These are phyloP conservation scores for Collybiopsis luxurians DNA, from an alignment of 768 basidiomycete genomes.

Conservation along the genomic window DNA sequence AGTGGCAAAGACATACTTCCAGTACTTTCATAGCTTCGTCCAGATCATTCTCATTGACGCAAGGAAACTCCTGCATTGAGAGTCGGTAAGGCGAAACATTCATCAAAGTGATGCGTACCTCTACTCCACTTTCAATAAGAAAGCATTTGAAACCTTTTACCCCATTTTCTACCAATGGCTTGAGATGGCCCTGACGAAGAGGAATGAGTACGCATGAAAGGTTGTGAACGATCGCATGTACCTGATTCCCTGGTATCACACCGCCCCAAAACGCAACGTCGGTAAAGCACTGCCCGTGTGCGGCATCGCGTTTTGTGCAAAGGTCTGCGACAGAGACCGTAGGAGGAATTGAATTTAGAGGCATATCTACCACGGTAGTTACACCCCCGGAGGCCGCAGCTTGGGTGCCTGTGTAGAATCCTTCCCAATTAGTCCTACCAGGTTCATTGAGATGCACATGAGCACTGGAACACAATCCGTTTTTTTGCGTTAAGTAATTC, in stretches of 20 bases:
- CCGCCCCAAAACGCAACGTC: constrained; percentile 97
- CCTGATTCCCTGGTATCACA: constrained; percentile 89
- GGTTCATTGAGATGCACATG: constrained; percentile 96
- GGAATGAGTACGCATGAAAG: not conserved
- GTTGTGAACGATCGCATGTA: constrained; percentile 20
- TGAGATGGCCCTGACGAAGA: constrained; percentile 58
- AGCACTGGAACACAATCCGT: constrained; percentile 43
- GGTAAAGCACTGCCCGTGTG: constrained; percentile 68
- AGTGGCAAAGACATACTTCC: constrained; percentile 43
- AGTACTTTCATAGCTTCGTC: constrained; percentile 68
- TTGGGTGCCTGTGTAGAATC: constrained; percentile 86
- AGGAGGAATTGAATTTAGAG: constrained; percentile 94
- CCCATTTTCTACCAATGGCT: constrained; percentile 72
- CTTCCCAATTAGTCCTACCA: constrained; percentile 92
- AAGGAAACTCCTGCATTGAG: constrained; percentile 80
- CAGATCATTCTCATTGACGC: constrained; percentile 71
- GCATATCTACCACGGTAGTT: constrained; percentile 98
- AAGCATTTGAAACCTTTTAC: constrained; percentile 98
- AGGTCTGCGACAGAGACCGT: constrained; percentile 85
- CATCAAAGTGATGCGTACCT: constrained; percentile 44
- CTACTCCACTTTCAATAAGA: constrained; percentile 92
- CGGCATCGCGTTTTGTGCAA: constrained; percentile 65
- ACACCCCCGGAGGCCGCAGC: constrained; percentile 93
- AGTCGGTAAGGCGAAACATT: constrained; percentile 8
- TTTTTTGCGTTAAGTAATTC: not conserved